These are phyloP conservation scores for Phytophthora melonis DNA, from an alignment of 352 stramenopile species.

Conservation along the genomic window DNA sequence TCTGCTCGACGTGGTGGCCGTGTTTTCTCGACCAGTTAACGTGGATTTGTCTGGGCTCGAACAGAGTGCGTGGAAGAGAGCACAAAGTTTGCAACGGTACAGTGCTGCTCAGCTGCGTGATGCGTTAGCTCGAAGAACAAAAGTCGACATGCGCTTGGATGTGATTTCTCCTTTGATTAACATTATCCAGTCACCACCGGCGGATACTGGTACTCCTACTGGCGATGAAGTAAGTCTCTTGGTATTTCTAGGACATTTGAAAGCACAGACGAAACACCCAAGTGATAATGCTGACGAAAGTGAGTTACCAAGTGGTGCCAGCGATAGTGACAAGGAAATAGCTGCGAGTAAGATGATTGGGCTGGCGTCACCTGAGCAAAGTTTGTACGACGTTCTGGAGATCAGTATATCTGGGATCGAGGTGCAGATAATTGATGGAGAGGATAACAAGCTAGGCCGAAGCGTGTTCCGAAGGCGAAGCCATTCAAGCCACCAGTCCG, in stretches of 20 bases:
- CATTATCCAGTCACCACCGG: constrained; percentile 60
- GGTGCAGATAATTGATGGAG: constrained; percentile 65
- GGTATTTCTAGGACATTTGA: constrained; percentile 81
- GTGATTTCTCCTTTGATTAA: constrained; percentile 86
- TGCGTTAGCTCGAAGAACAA: constrained; percentile 73
- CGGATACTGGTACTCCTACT: constrained; percentile 18
- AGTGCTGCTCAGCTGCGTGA: constrained; percentile 79
- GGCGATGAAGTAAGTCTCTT: constrained; percentile 59
- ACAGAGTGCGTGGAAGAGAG: constrained; percentile 75
- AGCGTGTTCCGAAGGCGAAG: constrained; percentile 29
- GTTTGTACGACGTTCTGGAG: constrained; percentile 84
- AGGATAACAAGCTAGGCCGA: constrained; percentile 13
- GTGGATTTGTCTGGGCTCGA: constrained; percentile 82
- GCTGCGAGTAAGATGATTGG: constrained; percentile 22
- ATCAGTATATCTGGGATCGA: constrained; percentile 84
- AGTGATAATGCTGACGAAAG: constrained; percentile 25
- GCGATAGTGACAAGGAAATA: constrained; percentile 8
- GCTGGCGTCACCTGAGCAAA: constrained; percentile 40
- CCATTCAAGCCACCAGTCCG: constrained; percentile 31
- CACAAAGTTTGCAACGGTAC: constrained; percentile 80
- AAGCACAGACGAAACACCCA: constrained; percentile 65
- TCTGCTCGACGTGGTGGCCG: constrained; percentile 67
- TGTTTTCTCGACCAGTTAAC: constrained; percentile 78
- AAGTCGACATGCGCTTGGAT: constrained; percentile 78
- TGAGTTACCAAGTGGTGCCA: constrained; percentile 15